Conservation (phyloP, 352 stramenopile genomes). For the Pythium myriotylum region DNA sequence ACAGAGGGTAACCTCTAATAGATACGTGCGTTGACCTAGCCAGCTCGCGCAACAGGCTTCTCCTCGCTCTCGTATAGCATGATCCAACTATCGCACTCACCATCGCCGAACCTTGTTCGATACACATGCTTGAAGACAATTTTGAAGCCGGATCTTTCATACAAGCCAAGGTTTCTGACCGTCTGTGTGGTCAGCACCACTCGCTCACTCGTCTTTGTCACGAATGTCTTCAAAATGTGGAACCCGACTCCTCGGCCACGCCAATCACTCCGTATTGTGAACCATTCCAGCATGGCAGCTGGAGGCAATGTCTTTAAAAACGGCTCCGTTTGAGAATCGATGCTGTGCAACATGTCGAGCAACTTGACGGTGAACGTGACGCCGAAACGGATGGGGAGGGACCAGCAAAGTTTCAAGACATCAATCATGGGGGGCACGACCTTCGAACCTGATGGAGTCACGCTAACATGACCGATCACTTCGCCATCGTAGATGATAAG, state of each 20-base stretch:
- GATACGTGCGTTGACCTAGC: no score
- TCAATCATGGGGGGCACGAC: not conserved
- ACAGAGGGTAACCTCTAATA: no score
- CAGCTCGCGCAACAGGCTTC: no score
- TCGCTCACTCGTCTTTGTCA: not conserved
- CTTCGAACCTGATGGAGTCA: slow-evolving; percentile 4
- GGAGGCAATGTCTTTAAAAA: not conserved
- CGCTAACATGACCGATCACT: slow-evolving; percentile 8
- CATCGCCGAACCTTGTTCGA: not conserved
- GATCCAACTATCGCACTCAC: not conserved
- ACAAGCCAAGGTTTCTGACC: not conserved
- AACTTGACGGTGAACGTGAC: slow-evolving; percentile 8
- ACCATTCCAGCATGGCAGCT: not conserved
- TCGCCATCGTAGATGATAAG: slow-evolving; percentile 9
- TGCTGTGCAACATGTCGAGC: slow-evolving; percentile 12
- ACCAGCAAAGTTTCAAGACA: slow-evolving; percentile 5
- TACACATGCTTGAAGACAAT: not conserved
- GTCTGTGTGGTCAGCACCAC: not conserved
- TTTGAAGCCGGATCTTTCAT: not conserved
- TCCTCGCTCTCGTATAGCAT: not conserved
- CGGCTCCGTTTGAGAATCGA: not conserved
- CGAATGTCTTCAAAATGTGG: not conserved
- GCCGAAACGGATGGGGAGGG: slow-evolving; percentile 15
- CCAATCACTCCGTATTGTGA: not conserved
- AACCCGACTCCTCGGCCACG: not conserved